Evolutionary conservation across 176 grass and related monocot species (phyloP).

Genomic region (Musa beccarii): DNA sequence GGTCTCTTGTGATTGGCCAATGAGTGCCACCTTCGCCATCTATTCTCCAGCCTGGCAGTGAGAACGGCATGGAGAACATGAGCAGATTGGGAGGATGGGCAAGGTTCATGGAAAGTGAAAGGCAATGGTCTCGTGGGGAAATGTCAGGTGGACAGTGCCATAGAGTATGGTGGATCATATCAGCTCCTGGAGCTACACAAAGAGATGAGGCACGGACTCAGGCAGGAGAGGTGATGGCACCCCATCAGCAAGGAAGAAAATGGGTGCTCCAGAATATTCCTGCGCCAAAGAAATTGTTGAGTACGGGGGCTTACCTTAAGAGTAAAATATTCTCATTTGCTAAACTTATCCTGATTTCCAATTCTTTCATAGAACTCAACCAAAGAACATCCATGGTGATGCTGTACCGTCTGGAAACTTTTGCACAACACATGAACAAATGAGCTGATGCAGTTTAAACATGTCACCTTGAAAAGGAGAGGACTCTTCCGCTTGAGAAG

Average conservation of each 20-base stretch:
- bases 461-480: not conserved
- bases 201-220: slow-evolving; percentile 51
- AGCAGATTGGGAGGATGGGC: slow-evolving; percentile 39
- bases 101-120: slow-evolving; percentile 71
- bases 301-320: slow-evolving; percentile 42
- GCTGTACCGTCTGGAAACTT: not conserved
- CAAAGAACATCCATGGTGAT: not conserved
- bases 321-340: slow-evolving; percentile 54
- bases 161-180: slow-evolving; percentile 37
- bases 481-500: not conserved
- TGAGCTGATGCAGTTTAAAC: not conserved
- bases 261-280: slow-evolving; percentile 65
- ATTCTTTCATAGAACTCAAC: slow-evolving; percentile 35
- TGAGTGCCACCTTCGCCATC: slow-evolving; percentile 56
- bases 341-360: slow-evolving; percentile 47
- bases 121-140: slow-evolving; percentile 61
- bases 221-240: slow-evolving; percentile 78
- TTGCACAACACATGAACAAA: not conserved
- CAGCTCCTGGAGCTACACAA: slow-evolving; percentile 71
- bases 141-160: slow-evolving; percentile 67
- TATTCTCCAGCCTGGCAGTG: slow-evolving; percentile 78
- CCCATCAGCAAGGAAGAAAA: slow-evolving; percentile 90
- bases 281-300: slow-evolving; percentile 99
- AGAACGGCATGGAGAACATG: slow-evolving; percentile 59
- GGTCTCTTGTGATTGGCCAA: slow-evolving; percentile 48